These are phyloP conservation scores for Clarireedia hainanense DNA, from an alignment of 2,329 filamentous ascomycete genomes.

Conservation along the genomic window DNA sequence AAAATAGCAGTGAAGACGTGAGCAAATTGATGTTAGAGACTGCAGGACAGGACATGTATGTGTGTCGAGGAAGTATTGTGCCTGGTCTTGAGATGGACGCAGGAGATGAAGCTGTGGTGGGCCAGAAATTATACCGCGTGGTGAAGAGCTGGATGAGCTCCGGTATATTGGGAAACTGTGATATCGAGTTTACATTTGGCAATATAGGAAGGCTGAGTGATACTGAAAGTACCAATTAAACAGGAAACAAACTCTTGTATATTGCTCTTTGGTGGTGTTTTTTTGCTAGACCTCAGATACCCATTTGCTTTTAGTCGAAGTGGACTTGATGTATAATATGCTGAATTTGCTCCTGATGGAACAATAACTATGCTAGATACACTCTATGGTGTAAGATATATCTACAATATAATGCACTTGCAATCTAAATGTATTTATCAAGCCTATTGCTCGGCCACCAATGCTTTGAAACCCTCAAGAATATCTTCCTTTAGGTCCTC, in stretches of 20 bases:
- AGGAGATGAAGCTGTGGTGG: constrained; percentile 7
- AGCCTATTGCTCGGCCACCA: constrained; percentile 10
- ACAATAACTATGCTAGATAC: not conserved
- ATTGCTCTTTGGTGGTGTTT: not conserved
- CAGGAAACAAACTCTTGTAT: not conserved
- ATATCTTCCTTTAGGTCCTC: constrained; percentile 78
- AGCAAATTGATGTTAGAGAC: constrained; percentile 5
- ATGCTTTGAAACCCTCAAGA: constrained; percentile 49
- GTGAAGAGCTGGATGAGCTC: constrained; percentile 18
- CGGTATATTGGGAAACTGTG: constrained; percentile 1
- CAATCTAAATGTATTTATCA: not conserved
- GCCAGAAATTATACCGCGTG: constrained; percentile 10
- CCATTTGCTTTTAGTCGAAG: constrained; percentile 8
- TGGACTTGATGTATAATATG: not conserved
- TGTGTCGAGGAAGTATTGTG: constrained; percentile 11
- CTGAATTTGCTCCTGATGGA: not conserved
- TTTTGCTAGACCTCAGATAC: constrained; percentile 3
- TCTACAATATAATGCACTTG: not conserved
- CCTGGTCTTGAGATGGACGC: constrained; percentile 14
- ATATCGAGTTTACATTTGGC: constrained; percentile 18
- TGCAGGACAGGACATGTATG: constrained; percentile 17
- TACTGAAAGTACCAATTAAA: not conserved
- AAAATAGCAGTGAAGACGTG: constrained; percentile 10
- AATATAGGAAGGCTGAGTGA: constrained; percentile 10
- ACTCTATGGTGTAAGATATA: not conserved